Conservation (phyloP, 495 filamentous ascomycete genomes). For the Chaetomium cochliodes region DNA sequence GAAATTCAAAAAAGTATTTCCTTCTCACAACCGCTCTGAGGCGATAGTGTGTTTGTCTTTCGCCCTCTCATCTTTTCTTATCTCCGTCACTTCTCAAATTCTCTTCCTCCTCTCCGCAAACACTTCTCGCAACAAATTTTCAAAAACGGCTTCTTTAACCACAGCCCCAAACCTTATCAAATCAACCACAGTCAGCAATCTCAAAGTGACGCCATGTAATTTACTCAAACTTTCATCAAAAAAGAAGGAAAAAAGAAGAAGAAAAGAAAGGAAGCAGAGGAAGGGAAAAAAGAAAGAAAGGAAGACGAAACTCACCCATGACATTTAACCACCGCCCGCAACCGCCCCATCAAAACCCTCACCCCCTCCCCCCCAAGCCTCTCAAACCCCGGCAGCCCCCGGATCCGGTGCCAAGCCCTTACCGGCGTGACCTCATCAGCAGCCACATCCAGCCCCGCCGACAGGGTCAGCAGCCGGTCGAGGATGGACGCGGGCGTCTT, state of each 20-base stretch:
- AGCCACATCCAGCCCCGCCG: background rate
- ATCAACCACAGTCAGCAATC: too few relatives aligned
- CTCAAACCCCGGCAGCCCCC: background rate
- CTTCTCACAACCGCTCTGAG: too few relatives aligned
- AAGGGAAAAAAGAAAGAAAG: too few relatives aligned
- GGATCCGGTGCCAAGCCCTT: background rate
- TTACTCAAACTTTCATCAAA: too few relatives aligned
- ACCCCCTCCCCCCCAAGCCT: background rate
- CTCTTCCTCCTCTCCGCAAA: background rate
- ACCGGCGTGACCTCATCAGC: conserved; percentile 1
- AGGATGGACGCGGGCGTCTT: background rate
- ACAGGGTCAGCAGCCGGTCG: background rate
- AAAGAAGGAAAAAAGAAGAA: too few relatives aligned
- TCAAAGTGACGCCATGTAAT: too few relatives aligned
- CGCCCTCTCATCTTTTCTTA: too few relatives aligned
- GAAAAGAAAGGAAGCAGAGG: background rate
- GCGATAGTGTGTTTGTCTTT: too few relatives aligned
- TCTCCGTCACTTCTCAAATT: too few relatives aligned
- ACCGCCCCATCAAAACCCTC: background rate
- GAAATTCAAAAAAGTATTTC: too few relatives aligned
- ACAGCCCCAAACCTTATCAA: background rate
- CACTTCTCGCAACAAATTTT: background rate
- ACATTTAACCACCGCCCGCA: background rate
- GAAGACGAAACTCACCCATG: background rate
- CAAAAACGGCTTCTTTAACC: background rate